Conservation (phyloP, 2,329 filamentous ascomycete species). For the Geosmithia flava region DNA sequence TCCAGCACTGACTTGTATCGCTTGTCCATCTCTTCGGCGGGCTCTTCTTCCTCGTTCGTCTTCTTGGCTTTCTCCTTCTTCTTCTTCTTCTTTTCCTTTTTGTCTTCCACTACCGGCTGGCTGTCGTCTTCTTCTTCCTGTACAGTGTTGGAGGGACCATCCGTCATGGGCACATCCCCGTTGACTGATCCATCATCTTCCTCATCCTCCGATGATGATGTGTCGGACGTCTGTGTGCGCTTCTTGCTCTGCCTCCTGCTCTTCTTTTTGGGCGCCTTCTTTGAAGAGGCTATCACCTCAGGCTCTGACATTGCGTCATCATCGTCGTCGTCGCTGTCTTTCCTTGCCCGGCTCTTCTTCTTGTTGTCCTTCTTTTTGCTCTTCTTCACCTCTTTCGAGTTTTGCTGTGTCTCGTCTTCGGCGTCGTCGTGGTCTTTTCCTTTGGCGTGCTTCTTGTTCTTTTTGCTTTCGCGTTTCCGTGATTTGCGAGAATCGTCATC, state of each 20-base stretch:
- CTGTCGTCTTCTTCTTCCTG: background rate
- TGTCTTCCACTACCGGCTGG: background rate
- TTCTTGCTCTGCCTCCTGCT: slow-evolving; percentile 5
- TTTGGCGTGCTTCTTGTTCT: slow-evolving; percentile 13
- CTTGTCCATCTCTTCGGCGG: slow-evolving; percentile 14
- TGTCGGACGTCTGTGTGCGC: slow-evolving; percentile 6
- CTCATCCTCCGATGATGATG: background rate
- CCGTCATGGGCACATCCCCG: slow-evolving; percentile 4
- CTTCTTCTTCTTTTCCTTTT: slow-evolving; percentile 9
- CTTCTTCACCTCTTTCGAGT: slow-evolving; percentile 7
- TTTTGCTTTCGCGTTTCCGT: slow-evolving; percentile 18
- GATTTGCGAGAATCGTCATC: slow-evolving; percentile 7
- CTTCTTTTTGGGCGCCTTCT: slow-evolving; percentile 5
- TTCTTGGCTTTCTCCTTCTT: slow-evolving; percentile 19
- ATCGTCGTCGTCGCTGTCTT: slow-evolving; percentile 1
- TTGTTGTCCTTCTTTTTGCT: slow-evolving; percentile 6
- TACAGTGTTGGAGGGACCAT: slow-evolving; percentile 1
- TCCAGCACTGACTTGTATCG: slow-evolving; percentile 40
- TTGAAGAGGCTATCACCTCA: slow-evolving; percentile 2
- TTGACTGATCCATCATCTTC: slow-evolving; percentile 4
- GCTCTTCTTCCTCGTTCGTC: slow-evolving; percentile 9
- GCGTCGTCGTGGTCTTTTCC: slow-evolving; percentile 2
- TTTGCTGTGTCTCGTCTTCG: slow-evolving; percentile 1
- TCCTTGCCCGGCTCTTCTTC: slow-evolving; percentile 4
- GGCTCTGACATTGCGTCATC: slow-evolving; percentile 2